These are phyloP conservation scores for Claviceps arundinis DNA, from an alignment of 2,329 filamentous ascomycete species.

Conservation along the genomic window DNA sequence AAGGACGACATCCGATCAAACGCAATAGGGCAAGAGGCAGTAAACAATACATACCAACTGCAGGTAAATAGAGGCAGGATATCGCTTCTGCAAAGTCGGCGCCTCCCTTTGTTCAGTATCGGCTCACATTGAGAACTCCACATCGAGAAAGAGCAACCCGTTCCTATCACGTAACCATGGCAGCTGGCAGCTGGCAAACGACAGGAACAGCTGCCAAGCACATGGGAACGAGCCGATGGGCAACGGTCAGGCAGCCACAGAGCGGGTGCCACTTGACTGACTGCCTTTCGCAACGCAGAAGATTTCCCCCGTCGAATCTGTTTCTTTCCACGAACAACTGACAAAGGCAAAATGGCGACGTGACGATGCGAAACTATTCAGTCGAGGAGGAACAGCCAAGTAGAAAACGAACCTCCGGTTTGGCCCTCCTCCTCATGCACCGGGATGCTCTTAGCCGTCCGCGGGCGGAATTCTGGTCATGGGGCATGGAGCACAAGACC, in stretches of 20 bases:
- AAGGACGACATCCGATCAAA: background rate
- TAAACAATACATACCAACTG: constrained; percentile 1
- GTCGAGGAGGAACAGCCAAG: background rate
- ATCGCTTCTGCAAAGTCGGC: background rate
- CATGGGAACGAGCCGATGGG: background rate
- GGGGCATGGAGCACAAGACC: background rate
- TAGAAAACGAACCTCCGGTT: background rate
- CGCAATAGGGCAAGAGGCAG: background rate
- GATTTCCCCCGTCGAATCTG: background rate
- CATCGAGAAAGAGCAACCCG: constrained; percentile 2
- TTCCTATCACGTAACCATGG: background rate
- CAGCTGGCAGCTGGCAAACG: constrained; percentile 4
- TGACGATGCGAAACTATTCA: background rate
- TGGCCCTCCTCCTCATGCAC: background rate
- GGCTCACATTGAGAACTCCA: constrained; percentile 3
- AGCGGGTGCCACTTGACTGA: constrained; percentile 1
- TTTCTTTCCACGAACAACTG: background rate
- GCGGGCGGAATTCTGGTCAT: background rate
- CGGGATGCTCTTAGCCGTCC: constrained; percentile 4
- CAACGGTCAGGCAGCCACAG: background rate
- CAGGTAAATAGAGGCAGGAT: background rate
- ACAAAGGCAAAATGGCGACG: background rate
- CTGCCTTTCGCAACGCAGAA: background rate
- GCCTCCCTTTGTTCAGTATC: constrained; percentile 5
- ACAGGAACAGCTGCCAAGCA: constrained; percentile 1